Evolutionary conservation across 495 filamentous ascomycete genomes (phyloP).

Genomic region (Parmelia sp.): DNA sequence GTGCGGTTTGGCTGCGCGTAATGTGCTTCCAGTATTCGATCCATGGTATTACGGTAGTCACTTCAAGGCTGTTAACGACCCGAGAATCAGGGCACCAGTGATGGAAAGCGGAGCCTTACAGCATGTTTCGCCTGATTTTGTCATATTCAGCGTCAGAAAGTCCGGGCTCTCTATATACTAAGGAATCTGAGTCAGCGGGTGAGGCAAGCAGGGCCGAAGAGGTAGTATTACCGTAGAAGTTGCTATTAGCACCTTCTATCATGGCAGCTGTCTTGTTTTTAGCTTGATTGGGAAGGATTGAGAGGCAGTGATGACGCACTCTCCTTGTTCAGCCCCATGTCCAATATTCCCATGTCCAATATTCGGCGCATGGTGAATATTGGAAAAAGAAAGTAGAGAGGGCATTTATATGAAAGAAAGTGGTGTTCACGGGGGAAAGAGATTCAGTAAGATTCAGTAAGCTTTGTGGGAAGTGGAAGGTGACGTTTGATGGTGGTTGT

Average conservation of each 20-base stretch:
- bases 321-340: neutral
- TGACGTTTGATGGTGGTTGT: neutral
- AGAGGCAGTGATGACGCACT: neutral
- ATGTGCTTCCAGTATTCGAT: neutral
- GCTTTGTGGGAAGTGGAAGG: too few species aligned
- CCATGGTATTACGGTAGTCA: conserved; percentile 3
- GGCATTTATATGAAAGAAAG: neutral
- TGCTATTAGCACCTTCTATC: neutral
- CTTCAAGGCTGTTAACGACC: neutral
- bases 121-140: conserved; percentile 5
- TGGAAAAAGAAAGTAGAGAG: neutral
- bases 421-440: too few species aligned
- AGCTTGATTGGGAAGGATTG: neutral
- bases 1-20: neutral
- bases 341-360: neutral
- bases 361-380: neutral
- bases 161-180: conserved; percentile 4
- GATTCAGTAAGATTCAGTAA: too few species aligned
- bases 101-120: neutral
- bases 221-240: neutral
- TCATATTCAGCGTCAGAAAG: neutral
- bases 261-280: neutral
- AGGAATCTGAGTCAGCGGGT: neutral
- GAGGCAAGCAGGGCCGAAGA: neutral
- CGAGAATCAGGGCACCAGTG: neutral